phyloP scores from a whole-genome alignment of 2,329 filamentous ascomycete genomes.

The Colletotrichum karsti region DNA sequence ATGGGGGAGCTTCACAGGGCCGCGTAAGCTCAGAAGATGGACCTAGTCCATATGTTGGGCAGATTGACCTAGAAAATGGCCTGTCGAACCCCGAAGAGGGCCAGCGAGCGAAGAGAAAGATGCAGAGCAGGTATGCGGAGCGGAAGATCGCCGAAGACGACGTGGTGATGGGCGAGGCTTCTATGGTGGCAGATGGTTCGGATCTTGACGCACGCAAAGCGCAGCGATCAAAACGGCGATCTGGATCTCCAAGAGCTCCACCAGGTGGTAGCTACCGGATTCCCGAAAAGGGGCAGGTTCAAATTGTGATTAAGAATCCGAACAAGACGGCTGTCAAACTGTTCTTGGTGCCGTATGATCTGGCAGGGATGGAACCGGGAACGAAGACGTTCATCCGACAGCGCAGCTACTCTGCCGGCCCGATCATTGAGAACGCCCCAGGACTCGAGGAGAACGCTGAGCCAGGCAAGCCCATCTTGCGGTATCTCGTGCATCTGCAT shows the following conservation, averaged over 20 bases:
- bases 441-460: constrained; percentile 34
- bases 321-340: constrained; percentile 98
- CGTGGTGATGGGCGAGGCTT: constrained; percentile 29
- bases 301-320: constrained; percentile 97
- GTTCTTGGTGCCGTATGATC: constrained; percentile 92
- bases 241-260: constrained; percentile 63
- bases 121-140: constrained; percentile 53
- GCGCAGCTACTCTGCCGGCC: constrained; percentile 88
- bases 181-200: constrained; percentile 20
- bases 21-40: constrained; percentile 78
- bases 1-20: constrained; percentile 73
- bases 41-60: constrained; percentile 94
- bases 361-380: constrained; percentile 90
- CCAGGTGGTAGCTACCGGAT: constrained; percentile 94
- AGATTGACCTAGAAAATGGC: constrained; percentile 88
- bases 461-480: constrained; percentile 73
- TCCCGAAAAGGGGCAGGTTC: constrained; percentile 90
- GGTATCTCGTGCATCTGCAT: constrained; percentile 92
- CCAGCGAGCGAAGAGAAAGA: constrained; percentile 56
- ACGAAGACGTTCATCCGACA: constrained; percentile 97
- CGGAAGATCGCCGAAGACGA: constrained; percentile 41
- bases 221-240: constrained; percentile 44
- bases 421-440: constrained; percentile 76
- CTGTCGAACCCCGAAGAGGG: constrained; percentile 64
- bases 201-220: constrained; percentile 41